Percentiles rank a stretch among this genome's conserved stretches.
These are phyloP conservation scores for Fraxinus angustifolia DNA, from an alignment of 305 asterid species.

Conservation along the genomic window DNA sequence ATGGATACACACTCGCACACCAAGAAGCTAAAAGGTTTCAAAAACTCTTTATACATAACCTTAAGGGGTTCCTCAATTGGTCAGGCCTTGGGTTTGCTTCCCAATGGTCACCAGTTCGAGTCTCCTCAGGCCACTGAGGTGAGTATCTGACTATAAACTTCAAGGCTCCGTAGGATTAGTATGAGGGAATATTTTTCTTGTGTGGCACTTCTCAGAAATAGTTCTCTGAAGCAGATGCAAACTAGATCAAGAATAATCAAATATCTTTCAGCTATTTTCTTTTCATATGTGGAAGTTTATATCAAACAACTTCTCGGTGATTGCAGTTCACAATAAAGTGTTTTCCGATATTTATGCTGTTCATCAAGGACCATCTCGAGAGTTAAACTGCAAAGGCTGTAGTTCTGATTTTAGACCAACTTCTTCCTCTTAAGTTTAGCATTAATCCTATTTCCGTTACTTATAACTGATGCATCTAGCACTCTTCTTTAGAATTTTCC, in stretches of 20 bases:
- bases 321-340: not conserved
- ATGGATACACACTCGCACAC: not conserved
- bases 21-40: not conserved
- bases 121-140: too few relatives aligned
- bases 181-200: not conserved
- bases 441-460: not conserved
- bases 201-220: not conserved
- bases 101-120: not conserved
- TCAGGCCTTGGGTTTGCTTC: not conserved
- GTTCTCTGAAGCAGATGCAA: conserved; percentile 1
- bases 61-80: too few relatives aligned
- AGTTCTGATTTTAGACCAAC: not conserved
- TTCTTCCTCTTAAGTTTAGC: not conserved
- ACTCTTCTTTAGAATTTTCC: not conserved
- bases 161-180: not conserved
- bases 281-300: not conserved
- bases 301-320: not conserved
- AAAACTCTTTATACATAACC: not conserved
- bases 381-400: not conserved
- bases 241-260: not conserved
- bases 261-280: not conserved
- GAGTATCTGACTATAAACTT: too few relatives aligned
- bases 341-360: not conserved
- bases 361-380: not conserved
- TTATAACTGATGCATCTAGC: not conserved